Base-by-base conservation (phyloP, 345 rosid species). In the Fremontodendron californicum region DNA sequence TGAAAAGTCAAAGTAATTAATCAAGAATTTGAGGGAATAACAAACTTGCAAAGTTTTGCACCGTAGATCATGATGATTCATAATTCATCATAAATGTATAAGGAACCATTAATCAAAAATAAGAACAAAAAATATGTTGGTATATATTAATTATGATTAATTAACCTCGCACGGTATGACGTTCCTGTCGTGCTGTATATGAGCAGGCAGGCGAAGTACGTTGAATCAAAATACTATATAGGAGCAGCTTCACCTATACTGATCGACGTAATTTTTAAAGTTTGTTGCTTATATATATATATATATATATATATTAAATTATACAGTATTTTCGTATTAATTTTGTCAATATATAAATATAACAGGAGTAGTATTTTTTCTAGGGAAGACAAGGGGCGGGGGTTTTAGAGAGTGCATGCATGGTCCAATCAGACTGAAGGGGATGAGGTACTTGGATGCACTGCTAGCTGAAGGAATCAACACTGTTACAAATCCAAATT, bases 401-500 rank as follows among this genome's bases (percentile, higher is more conserved):
- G 1, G 61, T 9, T 9, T 31, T 31, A 25, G 1, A 19, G 46
- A 18, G 3, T 75, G 76, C 42, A 42, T 78, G 81, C 61, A 31
- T 70, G 77, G 81, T 73, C 82, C 75, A 79, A 66, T 66, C 68
- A 27, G 75, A 79, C 49, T 0, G 75, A 19, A 60, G 75, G 54
- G 21, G 33, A 31, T 40, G 55, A 67, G 39, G 49, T 75, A 49
- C 55, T n/a, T 51, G 61, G 57, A 40, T 37, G 21, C 40, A 9
- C 66, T 9, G 69, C 10, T 70, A 54, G 5, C n/a, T 27, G 12
- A 76, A 43, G 61, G 80, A 65, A 75, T 73, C 52, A 39, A 33
- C 19, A 60, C 72, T 66, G 78, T 57, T 31, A n/a, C 51, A 79
- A 52, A 85, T 85, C 86, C 75, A 74, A 79, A 71, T 74, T 75